Evolutionary conservation across 2,329 filamentous ascomycete species (phyloP), one percentile per base, ranked within the genome.

Genomic region (Pyrenophora seminiperda): DNA sequence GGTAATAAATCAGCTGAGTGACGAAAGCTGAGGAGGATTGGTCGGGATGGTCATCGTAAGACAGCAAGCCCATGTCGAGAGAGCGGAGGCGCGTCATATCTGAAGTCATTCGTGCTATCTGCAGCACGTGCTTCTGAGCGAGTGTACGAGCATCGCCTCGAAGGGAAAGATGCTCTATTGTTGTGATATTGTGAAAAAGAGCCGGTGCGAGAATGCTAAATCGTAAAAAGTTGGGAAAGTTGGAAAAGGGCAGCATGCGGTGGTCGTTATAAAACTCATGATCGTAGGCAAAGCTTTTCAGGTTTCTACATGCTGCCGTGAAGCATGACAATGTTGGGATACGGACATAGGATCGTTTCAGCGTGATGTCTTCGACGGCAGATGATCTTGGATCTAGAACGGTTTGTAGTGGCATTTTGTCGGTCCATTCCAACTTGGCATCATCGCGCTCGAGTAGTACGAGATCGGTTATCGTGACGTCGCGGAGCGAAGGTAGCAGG

Each of bases 251-350:
- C 15, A 15, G 9, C 20, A 15, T 27, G 17, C 41, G 41, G 6
- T 40, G 41, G 13, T 50, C 36, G 22, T 50, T 50, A 17, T 50
- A 36, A 34, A 40, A 20, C 10, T 50, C 47, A 4, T 50, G 41
- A 30, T 50, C 47, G 22, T 50, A 50, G 3, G 33, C 36, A 22
- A 50, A 40, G 22, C 47, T 45, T 7, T 39, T 50, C 20, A 50
- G 37, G 10, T 40, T n/a, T 30, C 13, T 40, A 15, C 47, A 50
- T 11, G 47, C 41, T 13, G 29, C 17, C 15, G 47, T 50, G 34
- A 50, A 50, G 20, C 40, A 34, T 2, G 11, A 18, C 22, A 50
- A 29, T 7, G 34, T 50, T 13, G 18, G 14, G 11, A 38, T 34
- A 10, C 45, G 34, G 20, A 50, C 41, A 17, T 20, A 38, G 6